Base-by-base conservation (phyloP, 192 early-diverging fungal genomes). In the Diversispora eburnea region DNA sequence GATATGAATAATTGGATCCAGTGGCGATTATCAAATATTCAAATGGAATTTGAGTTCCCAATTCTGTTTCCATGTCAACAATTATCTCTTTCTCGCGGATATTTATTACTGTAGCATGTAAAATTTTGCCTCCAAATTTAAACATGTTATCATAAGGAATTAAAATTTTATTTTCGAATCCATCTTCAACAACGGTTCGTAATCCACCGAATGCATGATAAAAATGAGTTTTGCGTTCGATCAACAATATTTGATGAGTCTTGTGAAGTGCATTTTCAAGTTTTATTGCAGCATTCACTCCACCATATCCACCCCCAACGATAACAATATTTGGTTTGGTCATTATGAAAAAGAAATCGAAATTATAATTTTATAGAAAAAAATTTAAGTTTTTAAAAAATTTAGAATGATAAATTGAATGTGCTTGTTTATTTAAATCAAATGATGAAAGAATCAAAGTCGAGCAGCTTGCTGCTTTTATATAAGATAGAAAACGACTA, bases 21-120 rank as follows among this genome's bases (percentile, higher is more conserved):
- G 86, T 86, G 25, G 88, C 84, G 17, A 89, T 75, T 33, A 89
- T 77, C 65, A 87, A 64, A 72, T 83, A 87, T 64, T 86, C 84
- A 67, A 75, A 89, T 58, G 74, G 71, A 49, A 88, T 78, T 0
- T 42, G 6, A 9, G 64, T 74, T 9, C 79, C 81, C 20, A 56
- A 69, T 41, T 74, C 64, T 17, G 67, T 41, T 3, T 15, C 22
- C 9, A 73, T 75, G 39, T 82, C 73, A 48, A 89, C 76, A 43
- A 70, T 69, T 9, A 89, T 51, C 15, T 78, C 64, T 66, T 80
- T 77, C 41, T 76, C 39, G 6, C 77, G 77, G n/a, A 89, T 80
- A 20, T 77, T 45, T 1, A 63, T 60, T 5, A 84, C 81, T 45
- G 67, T 51, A 47, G 76, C 80, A 61, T 87, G 81, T 20, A 88